Percentiles rank a stretch among this genome's conserved stretches.
These are phyloP conservation scores for Lodderomyces pseudojiufengensis DNA, from an alignment of 1,139 yeast genomes.

Conservation along the genomic window DNA sequence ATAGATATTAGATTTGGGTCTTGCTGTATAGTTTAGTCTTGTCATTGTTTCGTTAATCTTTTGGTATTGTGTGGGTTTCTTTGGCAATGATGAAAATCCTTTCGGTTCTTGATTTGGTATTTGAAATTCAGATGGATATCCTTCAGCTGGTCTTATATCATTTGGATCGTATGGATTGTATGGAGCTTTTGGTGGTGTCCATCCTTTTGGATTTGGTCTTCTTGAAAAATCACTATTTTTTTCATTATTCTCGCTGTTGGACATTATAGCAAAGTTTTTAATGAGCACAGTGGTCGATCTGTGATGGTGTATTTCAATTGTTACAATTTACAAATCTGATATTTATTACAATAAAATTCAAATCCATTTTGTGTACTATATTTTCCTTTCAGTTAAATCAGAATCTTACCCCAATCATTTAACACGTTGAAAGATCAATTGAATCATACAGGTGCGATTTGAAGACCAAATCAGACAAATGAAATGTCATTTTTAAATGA, in stretches of 20 bases:
- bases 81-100: slow-evolving; percentile 61
- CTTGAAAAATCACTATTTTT: slow-evolving; percentile 26
- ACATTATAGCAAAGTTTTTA: too few relatives aligned
- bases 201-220: slow-evolving; percentile 77
- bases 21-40: slow-evolving; percentile 69
- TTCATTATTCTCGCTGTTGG: too few relatives aligned
- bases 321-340: too few relatives aligned
- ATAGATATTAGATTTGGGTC: slow-evolving; percentile 70
- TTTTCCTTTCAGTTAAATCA: too few relatives aligned
- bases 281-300: too few relatives aligned
- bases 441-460: too few relatives aligned
- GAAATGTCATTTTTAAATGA: slow-evolving; percentile 16
- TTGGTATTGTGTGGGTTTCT: slow-evolving; percentile 65
- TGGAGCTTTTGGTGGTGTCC: slow-evolving; percentile 81
- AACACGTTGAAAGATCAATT: too few relatives aligned
- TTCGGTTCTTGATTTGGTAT: slow-evolving; percentile 52
- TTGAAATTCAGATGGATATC: slow-evolving; percentile 77
- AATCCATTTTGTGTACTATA: too few relatives aligned
- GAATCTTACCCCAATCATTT: too few relatives aligned
- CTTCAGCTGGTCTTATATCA: slow-evolving; percentile 74
- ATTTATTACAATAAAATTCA: too few relatives aligned
- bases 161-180: slow-evolving; percentile 82
- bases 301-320: too few relatives aligned
- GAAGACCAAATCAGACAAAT: neutral
- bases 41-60: slow-evolving; percentile 72